These are phyloP conservation scores for Sporisorium iseilematis-ciliati DNA, from an alignment of 1,284 basidiomycete species.

Conservation along the genomic window DNA sequence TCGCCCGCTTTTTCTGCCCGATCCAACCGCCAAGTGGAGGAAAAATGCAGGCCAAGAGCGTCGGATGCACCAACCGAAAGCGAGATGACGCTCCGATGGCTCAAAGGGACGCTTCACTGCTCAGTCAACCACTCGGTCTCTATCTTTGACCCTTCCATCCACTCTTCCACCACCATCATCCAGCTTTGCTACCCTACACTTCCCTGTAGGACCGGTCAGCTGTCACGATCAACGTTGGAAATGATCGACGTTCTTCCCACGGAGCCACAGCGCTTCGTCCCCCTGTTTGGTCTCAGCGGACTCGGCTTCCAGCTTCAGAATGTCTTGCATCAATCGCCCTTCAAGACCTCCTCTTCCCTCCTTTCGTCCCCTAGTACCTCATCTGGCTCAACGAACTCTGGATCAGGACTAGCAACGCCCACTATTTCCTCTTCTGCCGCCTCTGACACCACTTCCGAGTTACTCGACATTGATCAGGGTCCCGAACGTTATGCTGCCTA, in stretches of 20 bases:
- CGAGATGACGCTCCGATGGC: constrained; percentile 16
- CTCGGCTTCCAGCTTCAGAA: constrained; percentile 42
- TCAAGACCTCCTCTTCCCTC: constrained; percentile 27
- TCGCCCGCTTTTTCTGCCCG: neutral
- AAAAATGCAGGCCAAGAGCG: neutral
- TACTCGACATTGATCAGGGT: constrained; percentile 55
- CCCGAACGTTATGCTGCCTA: constrained; percentile 61
- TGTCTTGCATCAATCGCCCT: constrained; percentile 16
- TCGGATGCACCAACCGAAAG: constrained; percentile 4
- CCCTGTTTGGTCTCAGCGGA: constrained; percentile 42
- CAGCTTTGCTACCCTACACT: neutral
- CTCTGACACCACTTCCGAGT: constrained; percentile 18
- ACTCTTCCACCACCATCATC: neutral
- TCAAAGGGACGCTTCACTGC: neutral
- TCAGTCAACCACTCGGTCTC: neutral
- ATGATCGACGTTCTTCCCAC: constrained; percentile 34
- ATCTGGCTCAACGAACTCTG: constrained; percentile 1
- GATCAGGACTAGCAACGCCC: constrained; percentile 39
- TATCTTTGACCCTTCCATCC: neutral
- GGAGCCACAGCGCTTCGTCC: constrained; percentile 45
- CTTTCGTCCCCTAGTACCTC: constrained; percentile 22
- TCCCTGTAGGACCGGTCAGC: too few species aligned
- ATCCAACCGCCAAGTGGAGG: neutral
- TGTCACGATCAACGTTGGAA: neutral
- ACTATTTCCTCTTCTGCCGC: constrained; percentile 27